Percentiles rank a stretch among this genome's conserved stretches.
phyloP scores from a whole-genome alignment of 2,329 filamentous ascomycete species.

The Colletotrichum limetticola region DNA sequence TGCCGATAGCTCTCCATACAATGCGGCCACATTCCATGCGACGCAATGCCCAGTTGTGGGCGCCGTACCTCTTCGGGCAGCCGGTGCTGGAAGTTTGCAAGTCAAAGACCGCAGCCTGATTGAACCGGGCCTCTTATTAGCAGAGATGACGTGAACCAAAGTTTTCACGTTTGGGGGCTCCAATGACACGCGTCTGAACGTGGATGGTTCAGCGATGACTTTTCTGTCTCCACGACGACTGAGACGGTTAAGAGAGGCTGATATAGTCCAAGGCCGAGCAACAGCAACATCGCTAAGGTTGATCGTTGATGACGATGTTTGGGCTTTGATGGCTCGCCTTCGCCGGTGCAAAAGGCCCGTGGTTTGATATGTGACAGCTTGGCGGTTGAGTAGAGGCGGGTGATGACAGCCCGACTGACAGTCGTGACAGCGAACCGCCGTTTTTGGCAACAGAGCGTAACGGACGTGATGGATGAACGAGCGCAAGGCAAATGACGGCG shows the following conservation, averaged over 20 bases:
- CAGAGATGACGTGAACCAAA: conserved; percentile 25
- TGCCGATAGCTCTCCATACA: conserved; percentile 25
- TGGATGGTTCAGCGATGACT: conserved; percentile 4
- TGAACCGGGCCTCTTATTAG: conserved; percentile 11
- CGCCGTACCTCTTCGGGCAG: neutral
- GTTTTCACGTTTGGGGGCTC: neutral
- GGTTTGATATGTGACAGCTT: conserved; percentile 27
- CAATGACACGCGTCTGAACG: conserved; percentile 9
- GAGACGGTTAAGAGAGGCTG: conserved; percentile 7
- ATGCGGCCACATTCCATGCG: conserved; percentile 24
- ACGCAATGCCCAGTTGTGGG: conserved; percentile 14
- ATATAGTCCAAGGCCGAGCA: conserved; percentile 18
- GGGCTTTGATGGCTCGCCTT: neutral
- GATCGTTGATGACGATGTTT: neutral
- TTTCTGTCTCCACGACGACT: conserved; percentile 24
- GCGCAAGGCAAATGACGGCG: neutral
- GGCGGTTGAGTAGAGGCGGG: neutral
- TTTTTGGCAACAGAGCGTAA: conserved; percentile 1
- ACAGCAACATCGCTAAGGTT: neutral
- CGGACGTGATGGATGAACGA: neutral
- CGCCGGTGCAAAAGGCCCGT: conserved; percentile 1
- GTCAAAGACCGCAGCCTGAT: conserved; percentile 15
- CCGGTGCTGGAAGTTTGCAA: neutral
- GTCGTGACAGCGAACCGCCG: conserved; percentile 14
- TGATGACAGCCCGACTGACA: conserved; percentile 11